Evolutionary conservation across 148 eudicot genomes (phyloP), one percentile per base, ranked within the genome.

Genomic region (Heliamphora exappendiculata): DNA sequence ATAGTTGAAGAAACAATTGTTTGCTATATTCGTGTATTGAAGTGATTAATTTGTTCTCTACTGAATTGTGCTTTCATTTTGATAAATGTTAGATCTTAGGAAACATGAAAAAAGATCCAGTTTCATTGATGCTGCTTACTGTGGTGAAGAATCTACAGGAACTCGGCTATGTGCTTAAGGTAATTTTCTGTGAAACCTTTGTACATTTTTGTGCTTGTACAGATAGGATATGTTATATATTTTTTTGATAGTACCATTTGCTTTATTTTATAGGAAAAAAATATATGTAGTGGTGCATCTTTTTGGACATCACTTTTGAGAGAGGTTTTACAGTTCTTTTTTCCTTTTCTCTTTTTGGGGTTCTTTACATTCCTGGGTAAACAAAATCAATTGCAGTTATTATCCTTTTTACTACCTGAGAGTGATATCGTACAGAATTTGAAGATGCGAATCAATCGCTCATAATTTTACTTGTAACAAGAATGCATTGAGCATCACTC

Each of bases 161-260:
- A 26, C 83, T 90, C 70, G 97, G 98, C 58, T 94, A 94, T 82
- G 67, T 39, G 74, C 58, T 94, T 72, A 88, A 94, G 98, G 98
- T 94, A 80, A 59, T 31, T 53, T 69, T 69, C 66, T 75, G 26
- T 68, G 12, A 57, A 49, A 3, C 34, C 57, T 62, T 14, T 37
- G 68, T 41, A 44, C 37, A 34, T 55, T 4, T 57, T 20, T 70
- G 33, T 63, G 42, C 34, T 54, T 24, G 7, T 39, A 45, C 41
- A n/a, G 13, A 22, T 0, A 14, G 5, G 16, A 37, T 42, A 14
- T 42, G 12, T 41, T 54, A 2, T 74, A 26, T 74, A 20, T 59
- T 22, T 59, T 74, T 29, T 55, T 57, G 62, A 33, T 20, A 5
- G 62, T 14, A 51, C 37, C 19, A 39, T 44, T 47, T 70, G 29